These are phyloP conservation scores for Coemansia sp. DNA, from an alignment of 192 early-diverging fungal genomes.

Conservation along the genomic window DNA sequence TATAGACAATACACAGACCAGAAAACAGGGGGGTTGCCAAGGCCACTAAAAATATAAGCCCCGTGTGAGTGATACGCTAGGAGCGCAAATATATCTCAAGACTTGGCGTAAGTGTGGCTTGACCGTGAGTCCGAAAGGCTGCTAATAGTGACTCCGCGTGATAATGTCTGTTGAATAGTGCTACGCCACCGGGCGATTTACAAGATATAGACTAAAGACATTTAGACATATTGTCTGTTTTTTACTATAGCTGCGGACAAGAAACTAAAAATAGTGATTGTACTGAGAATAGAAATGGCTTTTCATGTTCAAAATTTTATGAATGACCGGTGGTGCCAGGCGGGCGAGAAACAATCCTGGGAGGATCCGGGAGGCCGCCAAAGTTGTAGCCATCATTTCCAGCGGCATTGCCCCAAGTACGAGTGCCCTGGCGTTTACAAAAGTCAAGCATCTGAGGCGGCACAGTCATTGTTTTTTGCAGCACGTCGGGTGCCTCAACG, in stretches of 20 bases:
- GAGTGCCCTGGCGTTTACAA: constrained; percentile 64
- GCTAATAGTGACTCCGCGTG: neutral
- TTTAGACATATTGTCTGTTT: neutral
- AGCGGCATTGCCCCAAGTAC: constrained; percentile 68
- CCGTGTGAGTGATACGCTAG: neutral
- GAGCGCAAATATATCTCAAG: neutral
- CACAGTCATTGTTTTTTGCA: constrained; percentile 55
- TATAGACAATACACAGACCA: neutral
- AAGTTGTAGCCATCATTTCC: constrained; percentile 71
- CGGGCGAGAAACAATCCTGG: constrained; percentile 15
- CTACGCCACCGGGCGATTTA: neutral
- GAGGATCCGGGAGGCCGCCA: constrained; percentile 55
- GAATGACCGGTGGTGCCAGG: neutral
- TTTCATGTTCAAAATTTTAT: neutral
- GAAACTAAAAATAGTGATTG: neutral
- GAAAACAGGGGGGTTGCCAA: neutral
- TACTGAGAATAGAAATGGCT: neutral
- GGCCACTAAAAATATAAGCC: neutral
- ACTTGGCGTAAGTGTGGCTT: neutral
- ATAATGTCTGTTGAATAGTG: neutral
- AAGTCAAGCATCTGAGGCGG: constrained; percentile 59
- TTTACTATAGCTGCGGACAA: neutral
- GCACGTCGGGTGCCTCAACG: constrained; percentile 68
- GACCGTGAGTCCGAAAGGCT: neutral
- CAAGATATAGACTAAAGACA: neutral